These are phyloP conservation scores for Clitoria ternatea DNA, from an alignment of 306 rosid species.

Conservation along the genomic window DNA sequence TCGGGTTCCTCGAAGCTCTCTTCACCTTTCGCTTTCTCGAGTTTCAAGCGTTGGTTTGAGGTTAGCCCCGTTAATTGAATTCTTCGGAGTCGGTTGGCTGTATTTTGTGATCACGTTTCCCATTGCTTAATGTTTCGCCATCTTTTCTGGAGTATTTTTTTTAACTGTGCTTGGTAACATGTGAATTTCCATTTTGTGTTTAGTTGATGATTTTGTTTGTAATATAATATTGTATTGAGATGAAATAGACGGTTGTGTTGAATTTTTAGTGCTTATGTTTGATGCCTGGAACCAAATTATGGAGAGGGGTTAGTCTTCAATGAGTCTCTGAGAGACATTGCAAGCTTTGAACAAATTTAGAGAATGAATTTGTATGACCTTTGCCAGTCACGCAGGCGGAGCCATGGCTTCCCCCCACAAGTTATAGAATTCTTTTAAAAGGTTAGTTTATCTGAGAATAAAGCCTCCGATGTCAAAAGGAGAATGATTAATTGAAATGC, in stretches of 20 bases:
- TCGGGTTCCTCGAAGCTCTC: conserved; percentile 60
- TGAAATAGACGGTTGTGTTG: background rate
- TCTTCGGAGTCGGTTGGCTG: background rate
- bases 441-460: background rate
- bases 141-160: no score
- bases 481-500: background rate
- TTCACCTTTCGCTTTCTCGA: conserved; percentile 48
- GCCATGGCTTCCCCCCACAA: background rate
- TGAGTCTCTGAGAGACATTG: background rate
- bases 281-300: background rate
- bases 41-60: conserved; percentile 27
- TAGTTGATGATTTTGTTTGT: background rate
- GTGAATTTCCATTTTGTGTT: no score
- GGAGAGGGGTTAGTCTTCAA: background rate
- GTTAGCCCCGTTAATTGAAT: conserved; percentile 14
- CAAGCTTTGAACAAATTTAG: background rate
- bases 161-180: no score
- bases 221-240: background rate
- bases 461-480: background rate
- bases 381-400: background rate
- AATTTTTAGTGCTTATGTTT: background rate
- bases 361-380: background rate
- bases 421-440: background rate
- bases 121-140: background rate
- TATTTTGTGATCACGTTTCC: background rate